Conservation (phyloP, 2,329 filamentous ascomycete genomes). For the Elsinoe ampelina region DNA sequence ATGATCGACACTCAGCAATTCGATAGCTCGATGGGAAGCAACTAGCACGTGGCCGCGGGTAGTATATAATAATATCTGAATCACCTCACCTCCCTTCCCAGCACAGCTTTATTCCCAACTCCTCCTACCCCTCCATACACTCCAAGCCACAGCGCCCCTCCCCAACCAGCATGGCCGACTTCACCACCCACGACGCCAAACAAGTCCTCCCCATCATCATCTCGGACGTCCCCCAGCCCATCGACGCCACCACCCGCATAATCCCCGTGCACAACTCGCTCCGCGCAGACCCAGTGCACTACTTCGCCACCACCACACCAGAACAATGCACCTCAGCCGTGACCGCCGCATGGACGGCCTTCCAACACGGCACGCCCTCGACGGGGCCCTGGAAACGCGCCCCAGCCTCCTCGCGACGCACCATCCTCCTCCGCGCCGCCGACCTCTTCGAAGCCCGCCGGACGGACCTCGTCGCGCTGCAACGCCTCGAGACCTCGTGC, state of each 20-base stretch:
- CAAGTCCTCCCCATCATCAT: slow-evolving; percentile 11
- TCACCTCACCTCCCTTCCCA: not conserved
- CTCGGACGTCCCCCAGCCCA: not conserved
- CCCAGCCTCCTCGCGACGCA: slow-evolving; percentile 21
- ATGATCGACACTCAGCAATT: slow-evolving; percentile 7
- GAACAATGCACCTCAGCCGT: slow-evolving; percentile 21
- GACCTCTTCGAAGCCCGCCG: slow-evolving; percentile 23
- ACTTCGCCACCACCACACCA: slow-evolving; percentile 21
- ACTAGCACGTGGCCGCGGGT: not conserved
- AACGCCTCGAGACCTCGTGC: slow-evolving; percentile 27
- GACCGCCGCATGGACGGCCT: slow-evolving; percentile 23
- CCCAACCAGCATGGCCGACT: not conserved
- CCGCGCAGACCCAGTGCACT: slow-evolving; percentile 19
- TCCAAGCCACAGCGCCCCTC: not conserved
- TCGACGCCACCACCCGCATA: not conserved
- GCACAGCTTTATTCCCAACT: not conserved
- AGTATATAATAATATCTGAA: not conserved
- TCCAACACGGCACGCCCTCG: slow-evolving; percentile 16
- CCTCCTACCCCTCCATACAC: not conserved
- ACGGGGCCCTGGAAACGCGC: slow-evolving; percentile 22
- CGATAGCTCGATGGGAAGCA: not conserved
- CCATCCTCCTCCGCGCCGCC: slow-evolving; percentile 24
- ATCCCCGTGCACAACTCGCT: slow-evolving; percentile 10
- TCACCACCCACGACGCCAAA: slow-evolving; percentile 1
- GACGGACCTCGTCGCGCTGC: slow-evolving; percentile 21